These are phyloP conservation scores for Candida adriatica DNA, from an alignment of 805 yeast species.

Conservation along the genomic window DNA sequence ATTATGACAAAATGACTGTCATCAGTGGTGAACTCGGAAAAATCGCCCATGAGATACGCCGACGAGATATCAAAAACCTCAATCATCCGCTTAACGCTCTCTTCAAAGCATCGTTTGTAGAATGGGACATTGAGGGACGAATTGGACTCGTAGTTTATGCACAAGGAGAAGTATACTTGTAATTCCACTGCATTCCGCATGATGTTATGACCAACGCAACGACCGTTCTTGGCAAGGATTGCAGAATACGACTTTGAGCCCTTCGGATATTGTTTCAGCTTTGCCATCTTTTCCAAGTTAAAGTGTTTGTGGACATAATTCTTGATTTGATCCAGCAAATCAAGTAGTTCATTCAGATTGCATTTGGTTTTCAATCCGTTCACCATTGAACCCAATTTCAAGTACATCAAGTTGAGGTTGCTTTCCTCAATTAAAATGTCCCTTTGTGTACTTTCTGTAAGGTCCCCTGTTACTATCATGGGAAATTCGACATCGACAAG, in stretches of 20 bases:
- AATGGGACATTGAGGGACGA: slow-evolving; percentile 4
- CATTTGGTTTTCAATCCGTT: slow-evolving; percentile 10
- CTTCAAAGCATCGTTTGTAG: slow-evolving; percentile 8
- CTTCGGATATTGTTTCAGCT: slow-evolving; percentile 1
- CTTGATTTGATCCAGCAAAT: slow-evolving; percentile 6
- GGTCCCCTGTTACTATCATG: slow-evolving; percentile 7
- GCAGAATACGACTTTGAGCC: slow-evolving; percentile 9
- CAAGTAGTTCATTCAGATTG: slow-evolving; percentile 4
- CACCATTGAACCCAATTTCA: slow-evolving; percentile 5
- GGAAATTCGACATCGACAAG: slow-evolving; percentile 14
- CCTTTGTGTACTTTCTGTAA: slow-evolving; percentile 9
- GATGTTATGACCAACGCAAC: slow-evolving; percentile 5
- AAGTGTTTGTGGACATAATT: slow-evolving; percentile 9
- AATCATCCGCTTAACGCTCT: background rate
- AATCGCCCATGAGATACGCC: slow-evolving; percentile 9
- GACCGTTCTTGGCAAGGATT: slow-evolving; percentile 8
- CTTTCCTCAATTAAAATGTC: slow-evolving; percentile 4
- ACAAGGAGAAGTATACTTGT: slow-evolving; percentile 8
- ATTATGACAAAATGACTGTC: slow-evolving; percentile 9
- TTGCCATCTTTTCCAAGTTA: slow-evolving; percentile 4
- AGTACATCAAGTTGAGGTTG: slow-evolving; percentile 5
- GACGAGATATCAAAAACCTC: slow-evolving; percentile 6
- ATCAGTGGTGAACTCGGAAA: slow-evolving; percentile 4
- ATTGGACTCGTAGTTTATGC: slow-evolving; percentile 13
- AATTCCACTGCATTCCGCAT: slow-evolving; percentile 9